Conservation (phyloP, 2,329 filamentous ascomycete species). For the Fusarium longipes region DNA sequence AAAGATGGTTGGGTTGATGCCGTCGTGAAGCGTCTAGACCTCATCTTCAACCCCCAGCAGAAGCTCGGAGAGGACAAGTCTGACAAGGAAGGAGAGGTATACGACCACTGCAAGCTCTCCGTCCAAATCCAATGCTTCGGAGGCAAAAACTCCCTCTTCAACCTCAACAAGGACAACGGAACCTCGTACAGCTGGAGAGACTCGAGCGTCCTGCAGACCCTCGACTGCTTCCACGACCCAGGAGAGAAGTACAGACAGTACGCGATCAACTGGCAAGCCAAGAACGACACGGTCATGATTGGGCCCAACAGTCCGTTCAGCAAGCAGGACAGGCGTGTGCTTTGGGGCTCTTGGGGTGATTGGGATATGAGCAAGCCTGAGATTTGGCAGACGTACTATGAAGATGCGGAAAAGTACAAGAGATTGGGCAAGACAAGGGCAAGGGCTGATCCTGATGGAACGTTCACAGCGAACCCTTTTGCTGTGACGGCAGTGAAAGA, state of each 20-base stretch:
- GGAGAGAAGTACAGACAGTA: constrained; percentile 43
- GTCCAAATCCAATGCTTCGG: constrained; percentile 60
- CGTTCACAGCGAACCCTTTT: constrained; percentile 54
- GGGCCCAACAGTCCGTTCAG: constrained; percentile 51
- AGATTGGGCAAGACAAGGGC: constrained; percentile 47
- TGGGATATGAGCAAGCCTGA: constrained; percentile 49
- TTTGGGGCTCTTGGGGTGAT: constrained; percentile 56
- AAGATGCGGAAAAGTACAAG: constrained; percentile 51
- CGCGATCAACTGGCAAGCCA: constrained; percentile 56
- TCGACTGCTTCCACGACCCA: constrained; percentile 59
- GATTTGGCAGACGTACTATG: constrained; percentile 52
- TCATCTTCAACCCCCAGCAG: constrained; percentile 34
- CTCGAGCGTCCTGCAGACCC: constrained; percentile 52
- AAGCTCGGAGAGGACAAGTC: constrained; percentile 13
- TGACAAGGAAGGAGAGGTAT: constrained; percentile 30
- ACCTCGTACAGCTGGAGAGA: constrained; percentile 62
- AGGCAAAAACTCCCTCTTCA: constrained; percentile 57
- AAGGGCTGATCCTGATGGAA: constrained; percentile 51
- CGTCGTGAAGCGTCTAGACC: constrained; percentile 26
- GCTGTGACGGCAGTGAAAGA: constrained; percentile 26
- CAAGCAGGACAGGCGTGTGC: constrained; percentile 52
- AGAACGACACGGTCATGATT: constrained; percentile 52
- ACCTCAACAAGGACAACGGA: constrained; percentile 56
- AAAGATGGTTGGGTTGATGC: constrained; percentile 54
- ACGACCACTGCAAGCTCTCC: constrained; percentile 56